Evolutionary conservation across 352 stramenopile genomes (phyloP), one percentile per base, ranked within the genome.

Genomic region (Phytophthora megakarya): DNA sequence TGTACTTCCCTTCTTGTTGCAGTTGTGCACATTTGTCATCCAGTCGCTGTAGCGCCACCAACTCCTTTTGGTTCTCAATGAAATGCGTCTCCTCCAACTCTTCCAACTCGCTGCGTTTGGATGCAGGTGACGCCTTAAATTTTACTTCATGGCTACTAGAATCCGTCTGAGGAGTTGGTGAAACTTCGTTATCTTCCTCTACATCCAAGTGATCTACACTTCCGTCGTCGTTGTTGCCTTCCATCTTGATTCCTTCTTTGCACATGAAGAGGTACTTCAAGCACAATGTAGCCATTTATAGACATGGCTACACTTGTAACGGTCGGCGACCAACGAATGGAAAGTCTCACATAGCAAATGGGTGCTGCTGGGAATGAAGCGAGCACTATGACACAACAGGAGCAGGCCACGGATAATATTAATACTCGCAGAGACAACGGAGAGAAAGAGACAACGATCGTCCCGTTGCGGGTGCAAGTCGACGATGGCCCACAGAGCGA

Each of bases 1-100:
- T 87, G 73, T 97, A 98, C 43, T 95, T 92, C 19, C 92, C 94
- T 54, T 95, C 81, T 62, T 96, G 80, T 65, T 98, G 93, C n/a
- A 98, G 75, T 42, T 90, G 76, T 22, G 81, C 92, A 58, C 84
- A 96, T 38, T 92, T 95, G 52, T 97, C 87, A 58, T 98, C 92
- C 11, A 98, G 80, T 0, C 88, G 74, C 64, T 97, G 88, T 21
- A 98, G 68, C 21, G 90, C 89, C 9, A 97, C 72, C 11, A 98
- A 78, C 52, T 98, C 91, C 44, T 90, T 89, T 46, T 90, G 80
- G 65, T 87, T 88, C 52, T 90, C 78, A 16, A 88, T 53, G 61
- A 88, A 81, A 21, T 74, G 81, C 19, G 72, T 63, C 56, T 87
- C 78, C 9, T 82, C 65, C 22, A 80, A 53, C 8, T 70, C 45